Evolutionary conservation across 345 rosid species (phyloP).

Genomic region (Salix caprea): DNA sequence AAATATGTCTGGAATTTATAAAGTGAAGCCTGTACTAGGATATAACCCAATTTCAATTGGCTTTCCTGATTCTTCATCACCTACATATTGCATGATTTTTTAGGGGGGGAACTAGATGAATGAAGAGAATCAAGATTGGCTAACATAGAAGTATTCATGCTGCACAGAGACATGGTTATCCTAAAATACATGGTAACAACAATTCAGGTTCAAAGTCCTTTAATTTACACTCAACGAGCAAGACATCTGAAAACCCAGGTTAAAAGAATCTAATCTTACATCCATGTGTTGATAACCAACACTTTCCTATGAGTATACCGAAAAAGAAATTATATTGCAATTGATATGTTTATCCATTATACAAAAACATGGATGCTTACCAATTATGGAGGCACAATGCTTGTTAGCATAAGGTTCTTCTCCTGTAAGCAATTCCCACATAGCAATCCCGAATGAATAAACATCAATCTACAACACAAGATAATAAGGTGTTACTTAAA

Average conservation of each 20-base stretch:
- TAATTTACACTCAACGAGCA: background rate
- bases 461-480: conserved; percentile 71
- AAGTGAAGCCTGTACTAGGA: background rate
- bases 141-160: background rate
- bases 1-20: background rate
- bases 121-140: background rate
- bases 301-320: background rate
- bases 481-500: background rate
- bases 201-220: background rate
- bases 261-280: background rate
- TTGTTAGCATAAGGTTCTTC: conserved; percentile 90
- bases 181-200: background rate
- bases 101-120: background rate
- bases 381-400: conserved; percentile 97
- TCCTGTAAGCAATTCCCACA: conserved; percentile 98
- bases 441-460: conserved; percentile 92
- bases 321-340: background rate
- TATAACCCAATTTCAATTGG: background rate
- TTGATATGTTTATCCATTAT: background rate
- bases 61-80: background rate
- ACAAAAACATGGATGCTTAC: conserved; percentile 34
- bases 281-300: background rate
- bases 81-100: background rate
- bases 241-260: background rate
- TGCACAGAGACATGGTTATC: background rate